Conservation (phyloP, 345 rosid genomes). For the Kernera saxatilis region DNA sequence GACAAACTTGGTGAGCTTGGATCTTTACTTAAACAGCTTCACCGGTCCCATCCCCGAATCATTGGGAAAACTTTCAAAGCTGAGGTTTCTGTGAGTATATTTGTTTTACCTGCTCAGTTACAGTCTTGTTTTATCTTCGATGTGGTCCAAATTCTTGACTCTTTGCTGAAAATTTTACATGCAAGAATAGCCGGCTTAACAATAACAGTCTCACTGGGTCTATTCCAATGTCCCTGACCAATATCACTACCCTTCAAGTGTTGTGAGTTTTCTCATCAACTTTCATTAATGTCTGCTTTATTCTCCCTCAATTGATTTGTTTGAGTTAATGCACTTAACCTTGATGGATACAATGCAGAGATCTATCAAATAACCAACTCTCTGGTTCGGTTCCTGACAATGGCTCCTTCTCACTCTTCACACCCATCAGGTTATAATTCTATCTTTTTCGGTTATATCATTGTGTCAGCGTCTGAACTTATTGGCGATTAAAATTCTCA, state of each 20-base stretch:
- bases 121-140: conserved; percentile 2
- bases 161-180: conserved; percentile 15
- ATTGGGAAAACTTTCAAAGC: conserved; percentile 79
- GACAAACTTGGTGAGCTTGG: conserved; percentile 96
- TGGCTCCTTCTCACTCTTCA: conserved; percentile 97
- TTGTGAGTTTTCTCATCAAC: conserved; percentile 52
- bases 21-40: conserved; percentile 92
- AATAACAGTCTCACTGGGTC: conserved; percentile 82
- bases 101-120: conserved; percentile 3
- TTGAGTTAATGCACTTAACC: not conserved
- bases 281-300: not conserved
- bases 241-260: conserved; percentile 86
- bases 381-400: conserved; percentile 95
- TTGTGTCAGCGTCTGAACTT: conserved; percentile 8
- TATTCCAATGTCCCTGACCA: conserved; percentile 87
- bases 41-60: conserved; percentile 85
- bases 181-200: conserved; percentile 91
- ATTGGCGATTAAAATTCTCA: not conserved
- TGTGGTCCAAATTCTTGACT: conserved; percentile 3
- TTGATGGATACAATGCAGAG: conserved; percentile 47
- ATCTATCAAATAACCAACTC: conserved; percentile 86
- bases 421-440: conserved; percentile 80
- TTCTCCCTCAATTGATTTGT: not conserved
- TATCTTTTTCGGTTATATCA: not conserved
- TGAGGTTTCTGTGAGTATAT: conserved; percentile 84